Evolutionary conservation across 257 asterid genomes (phyloP).

Genomic region (Galeopsis tetrahit): DNA sequence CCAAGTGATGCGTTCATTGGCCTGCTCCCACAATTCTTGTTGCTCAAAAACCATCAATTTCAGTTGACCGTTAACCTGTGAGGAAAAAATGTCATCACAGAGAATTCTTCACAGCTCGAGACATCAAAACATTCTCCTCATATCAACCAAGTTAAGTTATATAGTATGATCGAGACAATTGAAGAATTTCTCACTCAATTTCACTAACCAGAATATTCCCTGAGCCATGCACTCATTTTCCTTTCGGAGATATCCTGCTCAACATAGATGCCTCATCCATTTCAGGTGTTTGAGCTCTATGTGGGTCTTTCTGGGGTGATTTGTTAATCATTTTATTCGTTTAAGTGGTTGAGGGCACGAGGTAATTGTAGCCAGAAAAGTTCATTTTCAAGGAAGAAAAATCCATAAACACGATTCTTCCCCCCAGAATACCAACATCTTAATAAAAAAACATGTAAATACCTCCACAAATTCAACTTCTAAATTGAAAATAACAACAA

Average conservation of each 20-base stretch:
- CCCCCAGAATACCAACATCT: no score
- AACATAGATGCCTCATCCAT: slow-evolving; percentile 91
- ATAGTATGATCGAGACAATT: slow-evolving; percentile 7
- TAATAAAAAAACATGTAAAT: no score
- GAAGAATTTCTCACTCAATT: slow-evolving; percentile 22
- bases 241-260: slow-evolving; percentile 90
- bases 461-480: no score
- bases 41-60: slow-evolving; percentile 89
- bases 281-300: slow-evolving; percentile 52
- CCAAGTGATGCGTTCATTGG: slow-evolving; percentile 92
- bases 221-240: slow-evolving; percentile 61
- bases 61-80: slow-evolving; percentile 82
- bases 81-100: slow-evolving; percentile 26
- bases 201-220: slow-evolving; percentile 67
- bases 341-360: no score
- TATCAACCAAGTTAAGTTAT: slow-evolving; percentile 17
- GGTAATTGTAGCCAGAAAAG: no score
- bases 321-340: no score
- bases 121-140: slow-evolving; percentile 27
- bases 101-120: slow-evolving; percentile 27
- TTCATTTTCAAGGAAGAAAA: no score
- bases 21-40: slow-evolving; percentile 83
- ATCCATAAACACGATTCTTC: no score
- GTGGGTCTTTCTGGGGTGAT: slow-evolving; percentile 51
- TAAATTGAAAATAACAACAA: no score